phyloP scores from a whole-genome alignment of 495 filamentous ascomycete species.

The Xylaria scruposa region DNA sequence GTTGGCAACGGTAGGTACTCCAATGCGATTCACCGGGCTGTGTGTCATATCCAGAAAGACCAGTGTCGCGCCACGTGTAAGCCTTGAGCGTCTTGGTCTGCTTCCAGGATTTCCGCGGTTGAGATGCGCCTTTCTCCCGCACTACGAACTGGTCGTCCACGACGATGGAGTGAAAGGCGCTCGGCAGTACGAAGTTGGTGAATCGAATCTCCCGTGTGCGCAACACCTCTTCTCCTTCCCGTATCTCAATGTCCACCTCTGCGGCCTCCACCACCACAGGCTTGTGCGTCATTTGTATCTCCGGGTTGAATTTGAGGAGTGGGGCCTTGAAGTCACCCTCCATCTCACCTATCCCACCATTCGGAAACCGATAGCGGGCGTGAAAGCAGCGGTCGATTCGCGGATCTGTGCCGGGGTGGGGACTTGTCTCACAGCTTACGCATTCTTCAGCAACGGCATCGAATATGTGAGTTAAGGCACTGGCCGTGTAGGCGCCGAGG shows the following conservation, averaged over 20 bases:
- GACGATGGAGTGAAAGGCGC: conserved; percentile 59
- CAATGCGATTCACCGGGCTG: conserved; percentile 53
- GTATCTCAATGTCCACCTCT: conserved; percentile 41
- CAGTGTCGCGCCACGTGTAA: conserved; percentile 52
- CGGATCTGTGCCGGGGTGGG: conserved; percentile 37
- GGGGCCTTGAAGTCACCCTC: conserved; percentile 44
- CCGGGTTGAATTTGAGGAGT: conserved; percentile 39
- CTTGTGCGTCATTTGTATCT: conserved; percentile 49
- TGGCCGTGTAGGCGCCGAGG: conserved; percentile 58
- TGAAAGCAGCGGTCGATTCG: conserved; percentile 49
- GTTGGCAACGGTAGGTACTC: conserved; percentile 59
- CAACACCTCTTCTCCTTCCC: conserved; percentile 45
- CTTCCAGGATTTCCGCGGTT: conserved; percentile 52
- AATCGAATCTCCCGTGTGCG: conserved; percentile 52
- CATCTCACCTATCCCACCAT: conserved; percentile 50
- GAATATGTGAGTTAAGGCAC: conserved; percentile 50
- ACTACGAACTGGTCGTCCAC: conserved; percentile 53
- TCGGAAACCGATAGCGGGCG: conserved; percentile 51
- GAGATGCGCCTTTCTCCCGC: conserved; percentile 37
- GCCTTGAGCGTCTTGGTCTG: conserved; percentile 50
- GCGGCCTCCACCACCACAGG: conserved; percentile 39
- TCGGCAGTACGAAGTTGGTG: conserved; percentile 47
- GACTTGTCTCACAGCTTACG: conserved; percentile 40
- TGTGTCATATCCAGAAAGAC: conserved; percentile 27
- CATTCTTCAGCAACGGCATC: conserved; percentile 47